Conservation (phyloP, 352 stramenopile genomes). For the Phytophthora nicotianae region DNA sequence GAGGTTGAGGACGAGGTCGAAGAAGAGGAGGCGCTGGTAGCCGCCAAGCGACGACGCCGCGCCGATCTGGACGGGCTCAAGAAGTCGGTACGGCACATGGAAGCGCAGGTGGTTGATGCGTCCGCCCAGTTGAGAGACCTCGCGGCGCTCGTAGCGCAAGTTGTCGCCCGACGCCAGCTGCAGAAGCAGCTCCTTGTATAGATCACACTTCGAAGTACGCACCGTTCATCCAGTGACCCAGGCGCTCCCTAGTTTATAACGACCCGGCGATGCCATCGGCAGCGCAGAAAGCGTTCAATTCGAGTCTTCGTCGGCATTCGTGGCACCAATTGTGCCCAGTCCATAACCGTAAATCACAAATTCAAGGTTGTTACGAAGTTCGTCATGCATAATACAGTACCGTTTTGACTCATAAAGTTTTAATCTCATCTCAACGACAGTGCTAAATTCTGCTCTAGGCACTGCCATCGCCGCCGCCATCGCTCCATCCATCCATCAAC, state of each 20-base stretch:
- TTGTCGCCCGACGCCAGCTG: slow-evolving; percentile 42
- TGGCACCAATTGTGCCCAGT: slow-evolving; percentile 5
- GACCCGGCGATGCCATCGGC: slow-evolving; percentile 15
- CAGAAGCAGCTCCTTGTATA: slow-evolving; percentile 20
- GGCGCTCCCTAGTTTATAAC: slow-evolving; percentile 34
- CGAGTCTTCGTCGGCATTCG: slow-evolving; percentile 14
- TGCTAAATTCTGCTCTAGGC: too few relatives aligned
- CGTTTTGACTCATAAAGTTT: background rate
- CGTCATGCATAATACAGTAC: too few relatives aligned
- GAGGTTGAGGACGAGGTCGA: slow-evolving; percentile 11
- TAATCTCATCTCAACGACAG: background rate
- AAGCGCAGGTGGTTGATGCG: slow-evolving; percentile 51
- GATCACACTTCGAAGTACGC: slow-evolving; percentile 19
- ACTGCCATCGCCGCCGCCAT: background rate
- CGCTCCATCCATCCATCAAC: too few relatives aligned
- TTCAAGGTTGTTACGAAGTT: slow-evolving; percentile 15
- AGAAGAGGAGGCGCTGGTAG: slow-evolving; percentile 15
- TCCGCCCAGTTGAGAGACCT: slow-evolving; percentile 52
- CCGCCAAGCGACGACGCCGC: slow-evolving; percentile 42
- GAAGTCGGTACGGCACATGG: slow-evolving; percentile 44
- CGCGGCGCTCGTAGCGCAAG: slow-evolving; percentile 44
- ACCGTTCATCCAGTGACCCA: slow-evolving; percentile 1
- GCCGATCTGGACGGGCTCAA: slow-evolving; percentile 36
- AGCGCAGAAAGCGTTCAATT: background rate
- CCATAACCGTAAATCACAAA: slow-evolving; percentile 26